Base-by-base conservation (phyloP, 2,329 filamentous ascomycete species). In the Epichloe uncinata region DNA sequence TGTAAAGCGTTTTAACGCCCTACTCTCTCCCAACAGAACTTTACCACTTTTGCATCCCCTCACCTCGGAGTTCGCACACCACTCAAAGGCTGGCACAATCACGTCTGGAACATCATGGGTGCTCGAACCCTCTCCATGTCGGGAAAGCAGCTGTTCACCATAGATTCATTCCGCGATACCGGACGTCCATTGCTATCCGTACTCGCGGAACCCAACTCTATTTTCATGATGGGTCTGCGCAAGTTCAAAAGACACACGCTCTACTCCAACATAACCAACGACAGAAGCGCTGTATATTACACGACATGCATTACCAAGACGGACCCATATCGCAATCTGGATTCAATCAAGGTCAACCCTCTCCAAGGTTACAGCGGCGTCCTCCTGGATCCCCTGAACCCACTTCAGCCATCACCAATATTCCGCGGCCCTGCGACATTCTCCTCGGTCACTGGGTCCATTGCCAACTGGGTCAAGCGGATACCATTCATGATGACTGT, bases 211-310 rank as follows among this genome's bases (percentile, higher is more conserved):
- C 82, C 84, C 0, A 77, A 84, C 46, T 90, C 85, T 54, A 85
- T 95, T 56, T 97, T 97, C 68, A 84, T 95, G 58, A 78, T 79
- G 34, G 90, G 82, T 0, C 73, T 97, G 43, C 75, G 78, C 53
- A 77, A 73, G 57, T 97, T 97, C 69, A 79, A 82, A 63, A 75
- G 85, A 49, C 83, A 82, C 52, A 85, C 80, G 4, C 70, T 95
- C 1, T 97, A 97, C 64, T 76, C 84, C 41, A 97, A 97, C 62
- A 82, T 95, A 44, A 71, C 85, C 61, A 95, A 96, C 65, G 91
- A 97, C 68, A 75, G 82, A 49, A 87, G 79, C 42, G 87, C 87
- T 4, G 79, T 84, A 1, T 87, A 86, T 67, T 95, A 91, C 63
- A 96, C 91, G 0, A 87, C 88, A 0, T 75, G 74, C 18, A 87